Conservation (phyloP, 345 rosid genomes). For the Citrus medica region DNA sequence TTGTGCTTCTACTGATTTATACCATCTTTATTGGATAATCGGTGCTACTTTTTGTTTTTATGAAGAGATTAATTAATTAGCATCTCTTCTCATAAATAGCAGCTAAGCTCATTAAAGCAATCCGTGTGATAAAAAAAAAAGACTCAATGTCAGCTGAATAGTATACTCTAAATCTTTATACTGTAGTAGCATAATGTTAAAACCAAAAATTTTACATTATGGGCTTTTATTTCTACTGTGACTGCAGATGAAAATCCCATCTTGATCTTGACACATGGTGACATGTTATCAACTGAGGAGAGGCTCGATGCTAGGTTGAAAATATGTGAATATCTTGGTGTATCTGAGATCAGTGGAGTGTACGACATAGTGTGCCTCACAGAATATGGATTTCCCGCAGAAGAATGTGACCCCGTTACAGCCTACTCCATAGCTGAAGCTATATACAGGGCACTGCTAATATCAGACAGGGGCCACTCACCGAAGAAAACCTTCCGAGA, state of each 20-base stretch:
- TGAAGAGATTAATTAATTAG: not conserved
- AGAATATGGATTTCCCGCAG: conserved; percentile 49
- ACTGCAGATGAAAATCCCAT: conserved; percentile 52
- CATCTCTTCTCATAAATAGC: not conserved
- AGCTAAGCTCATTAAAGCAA: not conserved
- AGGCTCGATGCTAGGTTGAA: conserved; percentile 49
- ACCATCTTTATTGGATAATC: no score
- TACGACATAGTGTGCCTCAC: conserved; percentile 55
- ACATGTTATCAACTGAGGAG: conserved; percentile 39
- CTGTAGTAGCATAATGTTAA: not conserved
- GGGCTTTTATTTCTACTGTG: not conserved
- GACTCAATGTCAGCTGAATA: not conserved
- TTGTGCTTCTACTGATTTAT: no score
- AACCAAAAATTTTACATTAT: not conserved
- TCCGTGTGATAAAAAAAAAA: not conserved
- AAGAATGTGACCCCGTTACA: conserved; percentile 50
- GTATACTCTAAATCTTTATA: not conserved
- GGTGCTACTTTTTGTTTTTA: no score
- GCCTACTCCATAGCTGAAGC: conserved; percentile 45
- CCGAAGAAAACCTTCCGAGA: conserved; percentile 39
- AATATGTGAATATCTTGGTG: conserved; percentile 36
- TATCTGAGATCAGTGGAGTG: conserved; percentile 38
- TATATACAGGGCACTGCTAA: conserved; percentile 49
- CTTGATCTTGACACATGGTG: conserved; percentile 57
- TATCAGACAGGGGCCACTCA: conserved; percentile 45